These are phyloP conservation scores for Eutypa lata DNA, from an alignment of 2,329 filamentous ascomycete species.

Conservation along the genomic window DNA sequence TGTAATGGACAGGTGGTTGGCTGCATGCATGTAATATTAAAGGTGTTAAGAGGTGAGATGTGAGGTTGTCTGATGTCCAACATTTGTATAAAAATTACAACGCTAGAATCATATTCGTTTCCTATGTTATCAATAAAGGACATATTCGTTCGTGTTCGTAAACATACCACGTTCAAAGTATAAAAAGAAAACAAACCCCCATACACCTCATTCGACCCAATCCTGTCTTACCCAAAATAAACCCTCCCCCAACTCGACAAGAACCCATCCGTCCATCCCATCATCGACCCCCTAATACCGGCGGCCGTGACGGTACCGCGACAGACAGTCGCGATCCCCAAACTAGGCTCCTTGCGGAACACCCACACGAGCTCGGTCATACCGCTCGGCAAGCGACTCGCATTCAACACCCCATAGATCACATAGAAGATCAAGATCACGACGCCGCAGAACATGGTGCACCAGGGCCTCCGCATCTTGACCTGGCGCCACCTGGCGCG, in stretches of 20 bases:
- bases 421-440: constrained; percentile 3
- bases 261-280: constrained; percentile 3
- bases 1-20: no score
- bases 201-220: no score
- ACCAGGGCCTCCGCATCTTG: constrained; percentile 11
- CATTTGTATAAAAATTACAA: no score
- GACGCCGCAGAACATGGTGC: constrained; percentile 12
- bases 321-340: constrained; percentile 1
- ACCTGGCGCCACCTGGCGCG: constrained; percentile 4
- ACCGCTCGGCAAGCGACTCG: not conserved
- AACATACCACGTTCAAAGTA: no score
- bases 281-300: not conserved
- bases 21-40: no score
- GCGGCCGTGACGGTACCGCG: not conserved
- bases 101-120: no score
- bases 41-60: no score
- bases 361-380: constrained; percentile 2
- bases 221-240: constrained; percentile 3
- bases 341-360: constrained; percentile 1
- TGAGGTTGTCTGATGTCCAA: no score
- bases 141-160: no score
- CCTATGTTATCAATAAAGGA: no score
- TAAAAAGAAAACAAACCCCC: no score
- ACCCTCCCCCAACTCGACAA: constrained; percentile 1
- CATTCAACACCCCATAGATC: constrained; percentile 1